Base-by-base conservation (phyloP, 2,329 filamentous ascomycete species). In the Talaromyces atroroseus region DNA sequence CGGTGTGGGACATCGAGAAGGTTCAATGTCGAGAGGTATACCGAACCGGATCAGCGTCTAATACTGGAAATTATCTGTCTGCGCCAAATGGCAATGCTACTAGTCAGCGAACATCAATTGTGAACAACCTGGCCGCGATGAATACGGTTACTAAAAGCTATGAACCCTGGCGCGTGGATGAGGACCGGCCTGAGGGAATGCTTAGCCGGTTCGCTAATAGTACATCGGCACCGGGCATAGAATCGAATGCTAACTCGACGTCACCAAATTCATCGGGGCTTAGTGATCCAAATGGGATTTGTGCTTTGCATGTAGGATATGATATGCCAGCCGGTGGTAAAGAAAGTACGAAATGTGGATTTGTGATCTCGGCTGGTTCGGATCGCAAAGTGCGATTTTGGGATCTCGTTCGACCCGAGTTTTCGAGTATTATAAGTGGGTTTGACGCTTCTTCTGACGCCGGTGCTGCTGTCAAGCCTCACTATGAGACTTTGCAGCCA, bases 1-100 rank as follows among this genome's bases (percentile, higher is more conserved):
- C 90, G 0, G 88, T 95, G 0, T 99, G 94, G 94, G 94, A 97
- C 66, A 79, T 97, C 16, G 92, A 97, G 68, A 95, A 92, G 74
- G 84, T 86, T 7, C 82, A 88, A 47, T 99, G 94, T 66, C 84
- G 90, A 58, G 92, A 97, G 69, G 86, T 96, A 1, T 96, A 95
- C 69, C 86, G 90, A 69, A 69, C 79, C 7, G 81, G 84, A 29
- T 66, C 65, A 8, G 60, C 62, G 1, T 63, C 63, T 16, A n/a
- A 24, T 16, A 26, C n/a, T 21, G 52, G 34, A 47, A 51, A 20
- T 40, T 42, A 36, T 16, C 29, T 47, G 20, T 24, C 54, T 16
- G 16, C 49, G 29, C 42, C 51, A 4, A 51, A 59, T 45, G 46
- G 62, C 6, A 47, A 49, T 26, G 21, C 57, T n/a, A 49, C 57